These are phyloP conservation scores for Rhizoclosmatium globosum DNA, from an alignment of 192 early-diverging fungal genomes.

Conservation along the genomic window DNA sequence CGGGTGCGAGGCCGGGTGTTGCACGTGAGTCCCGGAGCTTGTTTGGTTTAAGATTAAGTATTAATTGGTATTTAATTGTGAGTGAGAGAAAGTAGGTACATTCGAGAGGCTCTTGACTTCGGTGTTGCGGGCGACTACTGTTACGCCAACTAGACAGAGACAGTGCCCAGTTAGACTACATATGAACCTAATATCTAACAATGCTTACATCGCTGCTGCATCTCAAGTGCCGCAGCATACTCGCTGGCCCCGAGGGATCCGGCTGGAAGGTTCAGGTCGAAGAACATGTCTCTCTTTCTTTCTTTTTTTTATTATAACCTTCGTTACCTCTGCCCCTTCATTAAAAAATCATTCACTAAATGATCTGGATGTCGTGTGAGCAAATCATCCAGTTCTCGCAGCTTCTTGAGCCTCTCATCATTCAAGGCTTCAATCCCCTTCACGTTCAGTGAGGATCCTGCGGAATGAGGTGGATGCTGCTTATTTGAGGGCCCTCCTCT, in stretches of 20 bases:
- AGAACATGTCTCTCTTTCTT: constrained; percentile 39
- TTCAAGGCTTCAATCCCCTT: constrained; percentile 30
- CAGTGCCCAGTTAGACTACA: background rate
- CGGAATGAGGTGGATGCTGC: background rate
- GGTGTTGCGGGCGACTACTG: constrained; percentile 63
- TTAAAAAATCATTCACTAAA: constrained; percentile 23
- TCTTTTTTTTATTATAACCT: background rate
- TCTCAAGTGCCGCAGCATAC: constrained; percentile 33
- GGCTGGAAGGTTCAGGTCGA: constrained; percentile 48
- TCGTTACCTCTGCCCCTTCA: background rate
- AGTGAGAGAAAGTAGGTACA: constrained; percentile 37
- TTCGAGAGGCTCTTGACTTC: constrained; percentile 48
- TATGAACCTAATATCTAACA: background rate
- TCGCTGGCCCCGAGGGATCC: constrained; percentile 17
- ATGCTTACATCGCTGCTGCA: constrained; percentile 40
- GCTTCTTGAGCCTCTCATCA: constrained; percentile 24
- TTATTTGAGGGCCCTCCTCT: background rate
- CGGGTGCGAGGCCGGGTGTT: constrained; percentile 17
- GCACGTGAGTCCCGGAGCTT: constrained; percentile 5
- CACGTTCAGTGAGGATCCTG: constrained; percentile 20
- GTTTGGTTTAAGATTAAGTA: constrained; percentile 26
- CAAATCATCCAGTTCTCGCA: constrained; percentile 34
- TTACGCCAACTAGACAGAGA: constrained; percentile 61
- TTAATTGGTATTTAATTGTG: constrained; percentile 51
- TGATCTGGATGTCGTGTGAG: constrained; percentile 27